A percentile compares a stretch with the other conserved stretches of the same genome.
These are phyloP conservation scores for Cucurbita ficifolia DNA, from an alignment of 306 rosid genomes.

Conservation along the genomic window DNA sequence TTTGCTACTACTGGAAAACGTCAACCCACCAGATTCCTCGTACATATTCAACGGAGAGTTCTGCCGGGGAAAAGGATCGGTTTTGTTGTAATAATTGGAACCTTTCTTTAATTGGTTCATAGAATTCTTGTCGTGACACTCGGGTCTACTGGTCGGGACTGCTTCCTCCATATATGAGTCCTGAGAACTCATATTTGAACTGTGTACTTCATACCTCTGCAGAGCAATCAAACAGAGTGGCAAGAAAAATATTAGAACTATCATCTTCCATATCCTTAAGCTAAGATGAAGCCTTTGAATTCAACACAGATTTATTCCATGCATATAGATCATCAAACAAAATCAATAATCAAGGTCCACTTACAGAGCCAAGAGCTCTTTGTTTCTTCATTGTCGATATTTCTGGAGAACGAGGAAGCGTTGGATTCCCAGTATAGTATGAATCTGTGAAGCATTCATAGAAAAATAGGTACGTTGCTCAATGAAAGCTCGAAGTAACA, in stretches of 20 bases:
- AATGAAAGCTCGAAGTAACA: neutral
- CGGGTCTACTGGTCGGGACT: slow-evolving; percentile 30
- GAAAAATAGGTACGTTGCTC: slow-evolving; percentile 12
- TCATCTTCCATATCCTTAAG: neutral
- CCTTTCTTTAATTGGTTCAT: slow-evolving; percentile 24
- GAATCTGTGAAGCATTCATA: slow-evolving; percentile 45
- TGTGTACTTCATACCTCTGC: slow-evolving; percentile 47
- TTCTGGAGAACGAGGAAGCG: slow-evolving; percentile 36
- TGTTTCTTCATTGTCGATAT: slow-evolving; percentile 38
- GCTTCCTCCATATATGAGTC: slow-evolving; percentile 46
- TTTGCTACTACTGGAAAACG: slow-evolving; percentile 28
- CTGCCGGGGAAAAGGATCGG: slow-evolving; percentile 28
- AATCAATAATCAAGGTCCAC: slow-evolving; percentile 20
- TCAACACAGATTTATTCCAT: neutral
- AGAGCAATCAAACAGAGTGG: slow-evolving; percentile 12
- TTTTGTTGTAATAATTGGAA: slow-evolving; percentile 16
- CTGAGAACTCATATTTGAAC: slow-evolving; percentile 45
- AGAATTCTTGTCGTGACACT: slow-evolving; percentile 41
- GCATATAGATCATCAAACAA: neutral
- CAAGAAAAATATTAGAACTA: neutral
- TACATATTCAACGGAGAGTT: slow-evolving; percentile 49
- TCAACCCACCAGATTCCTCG: slow-evolving; percentile 44
- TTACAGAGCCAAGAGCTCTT: slow-evolving; percentile 48
- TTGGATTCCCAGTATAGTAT: slow-evolving; percentile 27
- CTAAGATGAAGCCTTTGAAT: too few relatives aligned